Conservation (phyloP, 2,329 filamentous ascomycete species). For the Cadophora luteo-olivacea region DNA sequence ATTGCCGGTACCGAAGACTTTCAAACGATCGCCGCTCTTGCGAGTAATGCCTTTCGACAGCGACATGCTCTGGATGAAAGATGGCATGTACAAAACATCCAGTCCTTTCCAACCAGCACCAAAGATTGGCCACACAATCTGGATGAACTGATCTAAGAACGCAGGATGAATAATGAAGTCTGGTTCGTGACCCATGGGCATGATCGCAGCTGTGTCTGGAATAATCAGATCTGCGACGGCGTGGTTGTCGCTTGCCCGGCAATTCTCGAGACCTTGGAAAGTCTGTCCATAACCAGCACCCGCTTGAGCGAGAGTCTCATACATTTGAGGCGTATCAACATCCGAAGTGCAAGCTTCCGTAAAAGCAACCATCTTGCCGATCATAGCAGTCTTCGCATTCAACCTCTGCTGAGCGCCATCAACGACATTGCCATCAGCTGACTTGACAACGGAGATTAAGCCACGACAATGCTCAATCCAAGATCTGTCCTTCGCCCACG, state of each 20-base stretch:
- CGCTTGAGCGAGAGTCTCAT: slow-evolving; percentile 52
- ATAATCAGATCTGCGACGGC: slow-evolving; percentile 48
- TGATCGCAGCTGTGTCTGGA: slow-evolving; percentile 51
- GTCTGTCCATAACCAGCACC: slow-evolving; percentile 58
- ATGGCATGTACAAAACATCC: slow-evolving; percentile 52
- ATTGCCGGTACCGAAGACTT: slow-evolving; percentile 47
- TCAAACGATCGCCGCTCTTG: slow-evolving; percentile 44
- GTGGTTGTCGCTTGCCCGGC: slow-evolving; percentile 47
- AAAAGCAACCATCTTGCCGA: slow-evolving; percentile 43
- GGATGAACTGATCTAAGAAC: slow-evolving; percentile 54
- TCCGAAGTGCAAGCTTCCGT: slow-evolving; percentile 40
- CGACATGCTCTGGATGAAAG: slow-evolving; percentile 49
- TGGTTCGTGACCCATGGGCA: slow-evolving; percentile 54
- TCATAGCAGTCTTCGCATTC: slow-evolving; percentile 36
- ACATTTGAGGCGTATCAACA: slow-evolving; percentile 50
- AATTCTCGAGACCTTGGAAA: slow-evolving; percentile 58
- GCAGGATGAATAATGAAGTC: slow-evolving; percentile 53
- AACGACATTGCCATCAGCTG: slow-evolving; percentile 31
- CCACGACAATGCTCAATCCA: slow-evolving; percentile 56
- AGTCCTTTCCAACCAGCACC: slow-evolving; percentile 45
- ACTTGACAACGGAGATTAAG: slow-evolving; percentile 33
- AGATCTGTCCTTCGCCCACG: slow-evolving; percentile 56
- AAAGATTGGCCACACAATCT: slow-evolving; percentile 49
- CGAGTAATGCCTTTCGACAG: slow-evolving; percentile 45
- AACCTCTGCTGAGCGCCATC: slow-evolving; percentile 33